Conservation (phyloP, 2,329 filamentous ascomycete species). For the Colletotrichum chrysophilum region DNA sequence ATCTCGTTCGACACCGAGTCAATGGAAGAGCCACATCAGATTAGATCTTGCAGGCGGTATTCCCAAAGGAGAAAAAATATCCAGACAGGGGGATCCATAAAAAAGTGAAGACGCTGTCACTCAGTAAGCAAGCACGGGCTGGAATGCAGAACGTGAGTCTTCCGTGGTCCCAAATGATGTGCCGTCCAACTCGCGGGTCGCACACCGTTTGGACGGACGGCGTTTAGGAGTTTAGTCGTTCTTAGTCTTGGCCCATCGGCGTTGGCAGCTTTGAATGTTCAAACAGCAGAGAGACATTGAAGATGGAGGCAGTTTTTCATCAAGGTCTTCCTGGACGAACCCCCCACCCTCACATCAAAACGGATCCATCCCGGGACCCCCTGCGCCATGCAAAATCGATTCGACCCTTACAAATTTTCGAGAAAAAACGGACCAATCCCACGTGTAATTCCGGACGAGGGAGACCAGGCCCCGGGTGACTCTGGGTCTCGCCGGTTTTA, state of each 20-base stretch:
- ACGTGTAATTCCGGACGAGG: slow-evolving; percentile 1
- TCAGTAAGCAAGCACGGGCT: not conserved
- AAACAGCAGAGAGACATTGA: not conserved
- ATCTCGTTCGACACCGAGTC: not conserved
- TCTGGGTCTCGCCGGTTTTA: not conserved
- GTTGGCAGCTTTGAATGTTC: not conserved
- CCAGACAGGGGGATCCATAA: not conserved
- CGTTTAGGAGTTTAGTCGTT: not conserved
- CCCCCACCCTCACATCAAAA: not conserved
- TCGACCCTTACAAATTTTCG: not conserved
- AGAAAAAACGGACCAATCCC: not conserved
- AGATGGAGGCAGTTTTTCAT: not conserved
- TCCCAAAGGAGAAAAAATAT: not conserved
- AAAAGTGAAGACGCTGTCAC: not conserved
- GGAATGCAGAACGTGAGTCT: not conserved
- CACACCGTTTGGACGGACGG: not conserved
- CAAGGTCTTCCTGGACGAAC: not conserved
- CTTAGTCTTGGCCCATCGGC: not conserved
- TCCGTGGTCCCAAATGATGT: not conserved
- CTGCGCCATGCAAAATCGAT: not conserved
- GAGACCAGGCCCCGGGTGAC: not conserved
- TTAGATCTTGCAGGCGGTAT: not conserved
- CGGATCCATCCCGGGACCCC: not conserved
- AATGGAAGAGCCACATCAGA: not conserved
- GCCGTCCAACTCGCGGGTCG: not conserved